Percentiles rank a stretch among this genome's conserved stretches.
phyloP scores from a whole-genome alignment of 192 early-diverging fungal species.

The Backusella luteola region DNA sequence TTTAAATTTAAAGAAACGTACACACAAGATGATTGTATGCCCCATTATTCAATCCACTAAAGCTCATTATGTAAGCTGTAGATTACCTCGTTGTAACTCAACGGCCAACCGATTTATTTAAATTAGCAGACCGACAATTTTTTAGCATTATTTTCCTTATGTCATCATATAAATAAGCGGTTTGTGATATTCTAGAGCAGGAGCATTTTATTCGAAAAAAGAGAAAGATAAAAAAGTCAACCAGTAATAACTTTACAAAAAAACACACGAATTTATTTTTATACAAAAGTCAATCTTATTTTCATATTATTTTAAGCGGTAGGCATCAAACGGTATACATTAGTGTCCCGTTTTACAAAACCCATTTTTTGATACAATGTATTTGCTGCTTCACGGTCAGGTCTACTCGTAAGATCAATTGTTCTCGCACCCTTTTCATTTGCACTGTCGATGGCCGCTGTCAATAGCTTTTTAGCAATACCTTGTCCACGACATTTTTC shows the following conservation, averaged over 20 bases:
- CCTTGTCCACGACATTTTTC: constrained; percentile 34
- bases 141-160: not conserved
- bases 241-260: not conserved
- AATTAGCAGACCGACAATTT: no score
- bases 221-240: not conserved
- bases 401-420: constrained; percentile 49
- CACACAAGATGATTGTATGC: no score
- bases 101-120: no score
- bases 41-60: no score
- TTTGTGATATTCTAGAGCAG: not conserved
- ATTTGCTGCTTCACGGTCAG: constrained; percentile 45
- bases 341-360: constrained; percentile 43
- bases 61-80: no score
- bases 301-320: not conserved
- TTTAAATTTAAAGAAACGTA: no score
- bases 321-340: constrained; percentile 36
- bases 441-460: constrained; percentile 27
- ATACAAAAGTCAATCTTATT: no score
- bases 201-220: not conserved
- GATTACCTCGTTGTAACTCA: no score
- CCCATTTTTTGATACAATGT: constrained; percentile 45
- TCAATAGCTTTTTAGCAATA: constrained; percentile 30
- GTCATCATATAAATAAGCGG: not conserved
- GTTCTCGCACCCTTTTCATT: constrained; percentile 9
- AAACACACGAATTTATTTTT: not conserved